Percentiles rank a stretch among this genome's conserved stretches.
Conservation (phyloP, 2,329 filamentous ascomycete genomes). For the Aspergillus texensis region DNA sequence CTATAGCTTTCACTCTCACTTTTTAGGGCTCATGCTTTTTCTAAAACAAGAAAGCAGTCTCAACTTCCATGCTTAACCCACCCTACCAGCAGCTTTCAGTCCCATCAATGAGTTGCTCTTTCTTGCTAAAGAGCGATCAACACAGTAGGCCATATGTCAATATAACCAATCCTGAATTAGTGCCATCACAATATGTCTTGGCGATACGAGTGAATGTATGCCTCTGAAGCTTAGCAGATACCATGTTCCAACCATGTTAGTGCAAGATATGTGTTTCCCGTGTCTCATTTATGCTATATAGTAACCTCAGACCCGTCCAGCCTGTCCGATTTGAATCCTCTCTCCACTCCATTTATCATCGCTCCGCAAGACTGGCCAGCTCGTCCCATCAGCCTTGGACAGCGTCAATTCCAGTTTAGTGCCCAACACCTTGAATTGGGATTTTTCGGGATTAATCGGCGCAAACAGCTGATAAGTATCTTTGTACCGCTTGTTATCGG, state of each 20-base stretch:
- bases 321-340: constrained; percentile 86
- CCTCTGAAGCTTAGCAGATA: background rate
- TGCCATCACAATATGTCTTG: background rate
- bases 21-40: background rate
- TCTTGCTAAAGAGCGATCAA: background rate
- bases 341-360: constrained; percentile 74
- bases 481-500: constrained; percentile 80
- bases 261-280: constrained; percentile 2
- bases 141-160: background rate
- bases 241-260: background rate
- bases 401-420: constrained; percentile 86
- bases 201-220: background rate
- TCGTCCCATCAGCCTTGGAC: constrained; percentile 70
- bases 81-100: background rate
- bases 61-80: background rate
- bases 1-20: background rate
- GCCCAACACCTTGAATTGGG: constrained; percentile 77
- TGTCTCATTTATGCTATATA: constrained; percentile 3
- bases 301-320: constrained; percentile 58
- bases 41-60: too few relatives aligned
- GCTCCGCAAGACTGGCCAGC: constrained; percentile 82
- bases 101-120: background rate
- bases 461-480: constrained; percentile 75
- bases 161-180: background rate
- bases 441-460: constrained; percentile 73